Evolutionary conservation across 2,329 filamentous ascomycete species (phyloP).

Genomic region (Ascochyta pisi): DNA sequence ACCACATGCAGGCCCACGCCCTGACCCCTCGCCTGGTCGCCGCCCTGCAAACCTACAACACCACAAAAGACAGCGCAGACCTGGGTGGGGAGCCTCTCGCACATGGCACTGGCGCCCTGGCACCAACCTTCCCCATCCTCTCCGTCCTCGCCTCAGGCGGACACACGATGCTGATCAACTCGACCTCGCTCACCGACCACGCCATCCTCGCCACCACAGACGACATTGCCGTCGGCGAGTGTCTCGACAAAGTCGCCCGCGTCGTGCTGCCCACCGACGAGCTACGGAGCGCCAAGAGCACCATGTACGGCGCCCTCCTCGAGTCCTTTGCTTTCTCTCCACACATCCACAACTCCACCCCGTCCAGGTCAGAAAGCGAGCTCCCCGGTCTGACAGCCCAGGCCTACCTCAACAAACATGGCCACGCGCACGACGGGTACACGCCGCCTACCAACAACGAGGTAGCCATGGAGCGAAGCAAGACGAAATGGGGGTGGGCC

Average conservation of each 20-base stretch:
- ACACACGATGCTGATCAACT: slow-evolving; percentile 86
- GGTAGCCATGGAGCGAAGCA: slow-evolving; percentile 61
- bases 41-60: slow-evolving; percentile 58
- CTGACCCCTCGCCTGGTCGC: slow-evolving; percentile 80
- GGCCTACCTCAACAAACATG: slow-evolving; percentile 26
- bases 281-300: slow-evolving; percentile 62
- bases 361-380: not conserved
- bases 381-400: slow-evolving; percentile 23
- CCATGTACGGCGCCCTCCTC: slow-evolving; percentile 82
- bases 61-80: not conserved
- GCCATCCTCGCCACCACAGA: slow-evolving; percentile 72
- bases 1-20: slow-evolving; percentile 98
- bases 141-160: slow-evolving; percentile 90
- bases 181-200: slow-evolving; percentile 71
- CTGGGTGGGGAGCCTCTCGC: slow-evolving; percentile 6
- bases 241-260: slow-evolving; percentile 86
- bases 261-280: slow-evolving; percentile 70
- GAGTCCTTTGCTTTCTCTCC: slow-evolving; percentile 76
- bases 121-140: slow-evolving; percentile 79
- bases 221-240: slow-evolving; percentile 90
- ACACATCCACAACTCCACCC: not conserved
- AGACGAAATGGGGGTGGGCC: slow-evolving; percentile 67
- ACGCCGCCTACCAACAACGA: slow-evolving; percentile 64
- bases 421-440: slow-evolving; percentile 58
- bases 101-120: slow-evolving; percentile 4